Evolutionary conservation across 2,329 filamentous ascomycete species (phyloP), one percentile per base, ranked within the genome.

Genomic region (Fusarium sarcochroum): DNA sequence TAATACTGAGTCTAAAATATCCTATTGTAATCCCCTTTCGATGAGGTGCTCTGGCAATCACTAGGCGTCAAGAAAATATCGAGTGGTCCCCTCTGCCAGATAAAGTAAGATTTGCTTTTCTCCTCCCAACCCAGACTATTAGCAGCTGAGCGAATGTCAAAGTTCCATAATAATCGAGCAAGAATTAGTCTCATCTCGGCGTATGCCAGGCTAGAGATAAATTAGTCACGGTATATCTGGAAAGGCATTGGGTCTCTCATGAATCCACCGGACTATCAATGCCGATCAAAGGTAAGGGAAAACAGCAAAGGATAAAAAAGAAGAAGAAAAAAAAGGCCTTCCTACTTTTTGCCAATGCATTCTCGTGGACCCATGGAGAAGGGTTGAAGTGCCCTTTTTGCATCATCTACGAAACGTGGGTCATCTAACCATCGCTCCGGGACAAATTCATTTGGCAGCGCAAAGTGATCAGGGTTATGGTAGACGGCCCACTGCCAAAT

Each of bases 311-410:
- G 27, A n/a, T 8, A 7, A 18, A 32, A 30, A 4, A 32, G 20
- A 8, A 6, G 23, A n/a, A n/a, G n/a, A n/a, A n/a, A n/a, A n/a
- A n/a, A n/a, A n/a, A n/a, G n/a, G n/a, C n/a, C 82, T 73, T 74
- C 27, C 10, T 13, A 83, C 82, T 85, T 86, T 65, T 78, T 79
- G 3, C 84, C 85, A 23, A 87, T 76, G 56, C 85, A 87, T 49
- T 85, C 84, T 5, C 84, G 74, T 3, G 84, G 80, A 0, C 85
- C 84, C 1, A 82, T 37, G 3, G 80, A 79, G 50, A 87, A 86
- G 0, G 84, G 82, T 68, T 85, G 80, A 25, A 84, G 73, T 5
- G 77, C 79, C 1, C 80, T 78, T 23, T 76, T 75, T 17, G 75
- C 75, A 65, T 87, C 84, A 20, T 44, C 58, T 2, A 65, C 72